Conservation (phyloP, 495 filamentous ascomycete species). For the Tuber indicum region DNA sequence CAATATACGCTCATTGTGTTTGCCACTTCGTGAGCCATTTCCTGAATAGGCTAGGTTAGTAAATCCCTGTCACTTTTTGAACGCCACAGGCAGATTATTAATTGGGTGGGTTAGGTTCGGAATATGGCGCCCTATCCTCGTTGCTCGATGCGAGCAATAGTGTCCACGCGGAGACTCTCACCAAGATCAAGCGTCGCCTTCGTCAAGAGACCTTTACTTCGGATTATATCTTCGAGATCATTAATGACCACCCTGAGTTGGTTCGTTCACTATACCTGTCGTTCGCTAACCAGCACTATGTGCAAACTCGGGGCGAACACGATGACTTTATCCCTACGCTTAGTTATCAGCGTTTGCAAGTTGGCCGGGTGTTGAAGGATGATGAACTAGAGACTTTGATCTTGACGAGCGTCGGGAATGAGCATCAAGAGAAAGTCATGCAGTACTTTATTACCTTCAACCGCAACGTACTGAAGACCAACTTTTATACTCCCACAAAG, state of each 20-base stretch:
- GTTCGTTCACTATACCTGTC: constrained; percentile 83
- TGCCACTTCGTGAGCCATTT: constrained; percentile 98
- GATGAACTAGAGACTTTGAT: constrained; percentile 72
- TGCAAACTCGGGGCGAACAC: constrained; percentile 67
- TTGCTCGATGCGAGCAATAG: constrained; percentile 74
- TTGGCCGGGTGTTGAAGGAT: constrained; percentile 71
- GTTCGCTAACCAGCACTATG: constrained; percentile 87
- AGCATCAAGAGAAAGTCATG: constrained; percentile 98
- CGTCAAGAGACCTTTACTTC: constrained; percentile 95
- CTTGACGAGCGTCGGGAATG: constrained; percentile 69
- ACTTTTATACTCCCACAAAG: constrained; percentile 99
- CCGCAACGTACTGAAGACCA: constrained; percentile 82
- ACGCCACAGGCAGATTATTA: constrained; percentile 11
- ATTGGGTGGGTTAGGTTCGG: constrained; percentile 50
- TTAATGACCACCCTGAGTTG: constrained; percentile 80
- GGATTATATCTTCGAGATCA: constrained; percentile 96
- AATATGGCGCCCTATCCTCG: constrained; percentile 80
- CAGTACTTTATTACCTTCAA: constrained; percentile 95
- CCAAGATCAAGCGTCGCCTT: constrained; percentile 91
- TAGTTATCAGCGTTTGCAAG: constrained; percentile 64
- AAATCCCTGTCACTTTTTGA: constrained; percentile 7
- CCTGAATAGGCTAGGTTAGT: constrained; percentile 71
- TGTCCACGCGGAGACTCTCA: constrained; percentile 79
- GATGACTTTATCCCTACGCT: constrained; percentile 68
- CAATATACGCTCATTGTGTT: constrained; percentile 91